A percentile compares a stretch with the other conserved stretches of the same genome.
These are phyloP conservation scores for Podospora bellae-mahoneyi DNA, from an alignment of 495 filamentous ascomycete species.

Conservation along the genomic window DNA sequence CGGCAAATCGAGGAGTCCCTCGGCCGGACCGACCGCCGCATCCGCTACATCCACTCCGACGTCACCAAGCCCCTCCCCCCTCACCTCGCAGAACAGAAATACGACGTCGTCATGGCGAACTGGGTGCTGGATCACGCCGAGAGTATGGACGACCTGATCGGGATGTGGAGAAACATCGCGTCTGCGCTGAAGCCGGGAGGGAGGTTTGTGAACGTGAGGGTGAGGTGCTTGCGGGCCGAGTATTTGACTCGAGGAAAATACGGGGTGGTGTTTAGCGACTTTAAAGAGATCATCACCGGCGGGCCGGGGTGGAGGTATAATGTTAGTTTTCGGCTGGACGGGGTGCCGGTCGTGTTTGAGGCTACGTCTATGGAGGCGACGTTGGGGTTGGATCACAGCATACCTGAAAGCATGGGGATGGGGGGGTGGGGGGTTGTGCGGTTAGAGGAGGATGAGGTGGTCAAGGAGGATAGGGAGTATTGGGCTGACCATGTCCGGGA, in stretches of 20 bases:
- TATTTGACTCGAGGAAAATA: conserved; percentile 22
- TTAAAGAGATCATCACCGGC: conserved; percentile 21
- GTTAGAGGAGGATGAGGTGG: conserved; percentile 19
- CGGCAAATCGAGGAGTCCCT: not conserved
- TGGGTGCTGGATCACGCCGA: conserved; percentile 33
- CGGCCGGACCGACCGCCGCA: not conserved
- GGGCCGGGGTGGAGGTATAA: conserved; percentile 19
- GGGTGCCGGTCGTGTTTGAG: conserved; percentile 22
- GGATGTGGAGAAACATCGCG: conserved; percentile 32
- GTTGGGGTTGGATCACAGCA: conserved; percentile 20
- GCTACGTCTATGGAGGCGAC: conserved; percentile 9
- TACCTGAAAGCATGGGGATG: conserved; percentile 19
- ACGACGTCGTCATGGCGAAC: conserved; percentile 36
- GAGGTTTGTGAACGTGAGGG: conserved; percentile 25
- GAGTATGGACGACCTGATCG: conserved; percentile 23
- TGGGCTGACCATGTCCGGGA: conserved; percentile 30
- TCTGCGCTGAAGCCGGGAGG: conserved; percentile 31
- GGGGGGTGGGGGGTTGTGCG: conserved; percentile 21
- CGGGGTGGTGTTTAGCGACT: conserved; percentile 17
- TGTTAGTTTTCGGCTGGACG: conserved; percentile 1
- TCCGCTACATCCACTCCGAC: not conserved
- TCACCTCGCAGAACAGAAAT: conserved; percentile 5
- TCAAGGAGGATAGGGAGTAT: conserved; percentile 25
- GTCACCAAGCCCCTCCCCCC: too few relatives aligned
- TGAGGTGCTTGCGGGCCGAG: conserved; percentile 13